phyloP scores from a whole-genome alignment of 495 filamentous ascomycete genomes.

The Aspergillus biplanus region DNA sequence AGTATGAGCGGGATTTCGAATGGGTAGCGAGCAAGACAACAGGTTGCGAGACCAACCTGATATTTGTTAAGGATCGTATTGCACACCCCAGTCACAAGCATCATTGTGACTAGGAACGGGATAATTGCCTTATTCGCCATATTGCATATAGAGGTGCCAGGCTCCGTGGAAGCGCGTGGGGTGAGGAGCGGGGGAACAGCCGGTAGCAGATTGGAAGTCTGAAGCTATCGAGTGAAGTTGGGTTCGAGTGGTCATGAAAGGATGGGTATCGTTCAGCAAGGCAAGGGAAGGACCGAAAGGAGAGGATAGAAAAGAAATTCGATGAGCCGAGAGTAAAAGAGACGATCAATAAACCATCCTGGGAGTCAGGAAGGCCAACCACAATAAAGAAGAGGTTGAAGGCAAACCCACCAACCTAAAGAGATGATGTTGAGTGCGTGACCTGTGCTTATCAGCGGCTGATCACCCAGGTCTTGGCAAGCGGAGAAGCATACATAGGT shows the following conservation, averaged over 20 bases:
- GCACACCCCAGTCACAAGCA: slow-evolving; percentile 89
- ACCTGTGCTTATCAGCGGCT: slow-evolving; percentile 3
- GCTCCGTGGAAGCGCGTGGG: neutral
- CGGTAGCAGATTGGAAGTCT: neutral
- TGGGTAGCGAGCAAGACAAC: neutral
- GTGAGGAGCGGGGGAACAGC: neutral
- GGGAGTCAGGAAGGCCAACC: too few species aligned
- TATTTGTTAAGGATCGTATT: slow-evolving; percentile 98
- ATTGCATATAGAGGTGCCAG: neutral
- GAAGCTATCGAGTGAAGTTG: neutral
- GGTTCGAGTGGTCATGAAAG: neutral
- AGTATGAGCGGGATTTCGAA: slow-evolving; percentile 6
- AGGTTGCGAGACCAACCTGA: slow-evolving; percentile 58
- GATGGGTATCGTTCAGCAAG: neutral
- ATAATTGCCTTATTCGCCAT: slow-evolving; percentile 67
- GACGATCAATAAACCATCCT: too few species aligned
- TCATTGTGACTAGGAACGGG: slow-evolving; percentile 87
- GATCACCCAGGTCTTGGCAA: neutral
- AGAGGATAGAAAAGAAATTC: neutral
- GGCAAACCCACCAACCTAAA: neutral
- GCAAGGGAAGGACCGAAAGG: neutral
- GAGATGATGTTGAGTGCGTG: neutral
- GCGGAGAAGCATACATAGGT: too few species aligned
- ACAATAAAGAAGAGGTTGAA: neutral
- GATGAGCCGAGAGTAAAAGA: too few species aligned